phyloP scores from a whole-genome alignment of 306 rosid genomes.

The Trichosanthes truncata region DNA sequence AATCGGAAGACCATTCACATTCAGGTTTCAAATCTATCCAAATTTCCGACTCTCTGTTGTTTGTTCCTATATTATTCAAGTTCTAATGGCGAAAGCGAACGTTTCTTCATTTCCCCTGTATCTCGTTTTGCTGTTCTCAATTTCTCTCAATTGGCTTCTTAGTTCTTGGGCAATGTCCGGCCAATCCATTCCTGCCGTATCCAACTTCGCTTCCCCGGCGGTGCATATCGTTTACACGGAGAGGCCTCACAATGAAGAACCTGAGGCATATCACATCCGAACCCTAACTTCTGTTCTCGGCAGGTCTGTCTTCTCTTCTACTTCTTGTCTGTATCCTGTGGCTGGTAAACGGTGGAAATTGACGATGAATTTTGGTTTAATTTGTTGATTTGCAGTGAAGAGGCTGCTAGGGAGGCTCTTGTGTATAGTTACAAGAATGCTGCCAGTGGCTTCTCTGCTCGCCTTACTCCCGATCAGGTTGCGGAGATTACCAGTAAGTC shows the following conservation, averaged over 20 bases:
- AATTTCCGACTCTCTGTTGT: not conserved
- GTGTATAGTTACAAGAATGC: conserved; percentile 78
- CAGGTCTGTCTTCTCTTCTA: conserved; percentile 29
- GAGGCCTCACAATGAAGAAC: conserved; percentile 51
- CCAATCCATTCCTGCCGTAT: conserved; percentile 15
- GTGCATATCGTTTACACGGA: conserved; percentile 87
- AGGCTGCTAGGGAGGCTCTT: conserved; percentile 87
- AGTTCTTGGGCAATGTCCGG: conserved; percentile 32
- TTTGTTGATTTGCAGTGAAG: conserved; percentile 40
- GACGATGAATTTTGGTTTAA: not conserved
- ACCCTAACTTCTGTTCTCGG: conserved; percentile 81
- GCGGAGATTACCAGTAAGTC: conserved; percentile 31
- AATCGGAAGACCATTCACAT: not conserved
- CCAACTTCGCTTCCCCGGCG: conserved; percentile 27
- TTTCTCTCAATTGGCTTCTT: not conserved
- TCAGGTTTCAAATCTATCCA: not conserved
- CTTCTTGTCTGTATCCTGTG: not conserved
- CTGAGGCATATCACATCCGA: conserved; percentile 72
- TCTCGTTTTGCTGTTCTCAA: not conserved
- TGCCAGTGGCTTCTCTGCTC: conserved; percentile 88
- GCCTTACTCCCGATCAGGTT: conserved; percentile 64
- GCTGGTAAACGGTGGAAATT: not conserved
- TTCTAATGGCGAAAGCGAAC: not conserved
- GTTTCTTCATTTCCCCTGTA: not conserved
- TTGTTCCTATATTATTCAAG: not conserved